Conservation (phyloP, 2,329 filamentous ascomycete genomes). For the Xylariaceae sp. region DNA sequence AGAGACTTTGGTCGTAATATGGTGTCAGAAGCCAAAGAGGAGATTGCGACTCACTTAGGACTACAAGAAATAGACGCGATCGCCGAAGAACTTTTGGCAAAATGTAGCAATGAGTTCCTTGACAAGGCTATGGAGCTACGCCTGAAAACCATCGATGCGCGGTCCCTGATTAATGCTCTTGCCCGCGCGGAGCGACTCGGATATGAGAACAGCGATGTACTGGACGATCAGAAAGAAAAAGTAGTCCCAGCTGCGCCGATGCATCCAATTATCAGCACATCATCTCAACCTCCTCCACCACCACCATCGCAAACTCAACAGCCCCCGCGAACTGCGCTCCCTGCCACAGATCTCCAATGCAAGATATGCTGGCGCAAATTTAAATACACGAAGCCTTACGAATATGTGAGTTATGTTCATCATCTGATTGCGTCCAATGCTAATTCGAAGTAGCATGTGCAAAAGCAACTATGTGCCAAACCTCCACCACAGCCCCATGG, state of each 20-base stretch:
- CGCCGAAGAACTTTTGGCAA: constrained; percentile 50
- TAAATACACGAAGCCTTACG: constrained; percentile 30
- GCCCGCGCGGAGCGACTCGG: constrained; percentile 63
- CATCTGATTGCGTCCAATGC: background rate
- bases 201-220: constrained; percentile 57
- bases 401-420: constrained; percentile 39
- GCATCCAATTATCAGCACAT: background rate
- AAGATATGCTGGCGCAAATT: constrained; percentile 40
- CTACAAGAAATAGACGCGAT: constrained; percentile 53
- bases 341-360: constrained; percentile 34
- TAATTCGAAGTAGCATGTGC: constrained; percentile 43
- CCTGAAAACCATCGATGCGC: constrained; percentile 59
- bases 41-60: constrained; percentile 50
- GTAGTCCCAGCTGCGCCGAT: constrained; percentile 42
- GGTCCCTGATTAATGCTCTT: constrained; percentile 61
- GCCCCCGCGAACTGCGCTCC: constrained; percentile 32
- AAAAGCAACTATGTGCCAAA: constrained; percentile 44
- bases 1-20: constrained; percentile 54
- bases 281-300: background rate
- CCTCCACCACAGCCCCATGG: constrained; percentile 31
- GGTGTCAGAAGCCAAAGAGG: constrained; percentile 47
- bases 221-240: constrained; percentile 50
- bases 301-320: constrained; percentile 13
- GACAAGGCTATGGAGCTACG: constrained; percentile 59
- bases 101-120: constrained; percentile 56